Conservation (phyloP, 768 basidiomycete species). For the Hygrocybe coccinea region DNA sequence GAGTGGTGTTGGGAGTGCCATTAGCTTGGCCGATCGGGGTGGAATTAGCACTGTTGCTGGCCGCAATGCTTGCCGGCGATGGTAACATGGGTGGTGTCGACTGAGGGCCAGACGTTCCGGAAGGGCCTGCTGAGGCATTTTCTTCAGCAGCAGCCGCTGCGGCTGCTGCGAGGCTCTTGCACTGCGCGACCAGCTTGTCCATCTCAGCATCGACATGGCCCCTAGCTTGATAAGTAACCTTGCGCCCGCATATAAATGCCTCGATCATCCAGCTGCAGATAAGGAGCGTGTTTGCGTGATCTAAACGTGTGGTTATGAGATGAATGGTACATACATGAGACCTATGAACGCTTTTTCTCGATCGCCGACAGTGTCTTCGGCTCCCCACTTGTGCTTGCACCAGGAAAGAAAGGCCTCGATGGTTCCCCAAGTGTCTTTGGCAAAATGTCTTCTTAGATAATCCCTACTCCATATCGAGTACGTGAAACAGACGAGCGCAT, state of each 20-base stretch:
- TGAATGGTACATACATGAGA: constrained; percentile 59
- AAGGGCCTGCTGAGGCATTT: constrained; percentile 23
- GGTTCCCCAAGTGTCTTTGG: constrained; percentile 60
- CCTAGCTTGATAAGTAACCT: constrained; percentile 38
- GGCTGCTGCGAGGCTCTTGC: constrained; percentile 15
- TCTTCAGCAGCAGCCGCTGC: constrained; percentile 40
- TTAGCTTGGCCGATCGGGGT: constrained; percentile 63
- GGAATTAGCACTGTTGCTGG: constrained; percentile 68
- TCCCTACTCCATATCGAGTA: constrained; percentile 82
- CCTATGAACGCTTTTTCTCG: constrained; percentile 66
- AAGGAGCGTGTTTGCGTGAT: constrained; percentile 28
- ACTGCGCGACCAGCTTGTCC: constrained; percentile 26
- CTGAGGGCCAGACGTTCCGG: constrained; percentile 32
- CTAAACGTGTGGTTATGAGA: constrained; percentile 14
- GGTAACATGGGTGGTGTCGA: constrained; percentile 72
- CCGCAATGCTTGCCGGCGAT: constrained; percentile 66
- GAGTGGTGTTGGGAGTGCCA: constrained; percentile 39
- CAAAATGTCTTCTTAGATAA: constrained; percentile 50
- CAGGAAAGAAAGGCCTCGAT: constrained; percentile 65
- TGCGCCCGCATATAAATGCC: constrained; percentile 61
- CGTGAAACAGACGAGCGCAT: constrained; percentile 78
- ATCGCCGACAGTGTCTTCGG: constrained; percentile 47
- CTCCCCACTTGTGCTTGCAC: constrained; percentile 67
- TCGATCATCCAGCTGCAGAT: constrained; percentile 69
- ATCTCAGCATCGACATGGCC: constrained; percentile 37